Base-by-base conservation (phyloP, 176 grass and related monocot genomes). In the Chloris gayana region DNA sequence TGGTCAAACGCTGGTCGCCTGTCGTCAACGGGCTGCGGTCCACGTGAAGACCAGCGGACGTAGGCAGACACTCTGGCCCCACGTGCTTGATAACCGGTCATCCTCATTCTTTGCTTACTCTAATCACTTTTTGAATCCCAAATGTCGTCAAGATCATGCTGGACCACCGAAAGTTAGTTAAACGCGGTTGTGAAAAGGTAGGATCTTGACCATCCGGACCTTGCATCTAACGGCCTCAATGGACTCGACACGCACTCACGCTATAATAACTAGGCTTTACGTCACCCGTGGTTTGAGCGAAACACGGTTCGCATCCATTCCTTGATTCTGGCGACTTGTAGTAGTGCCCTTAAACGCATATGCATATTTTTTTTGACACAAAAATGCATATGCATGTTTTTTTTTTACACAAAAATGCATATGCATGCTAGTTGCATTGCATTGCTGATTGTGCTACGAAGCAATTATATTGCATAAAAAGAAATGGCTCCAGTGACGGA, bases 101-200 rank as follows among this genome's bases (percentile, higher is more conserved):
- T 37, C 46, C 25, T 11, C 14, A 0, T 7, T 44, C 0, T n/a
- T 45, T 21, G 7, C 9, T 61, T 45, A 26, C 49, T 64, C 7
- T 41, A 12, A 9, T 21, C 17, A 14, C 35, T 8, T 54, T 54
- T 54, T 22, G 18, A 54, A 54, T 22, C 51, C 7, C 5, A 22
- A 54, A 6, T 54, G 51, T 7, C 19, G 13, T 50, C 47, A 18
- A 50, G 10, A 45, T 44, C 41, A 11, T 1, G 5, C 27, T 19
- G n/a, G 31, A 37, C 74, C 42, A 41, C 66, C 74, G 41, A 85
- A 78, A 84, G 82, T 15, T 62, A 27, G 21, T 74, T 54, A 63
- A 12, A 81, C 54, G 79, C 54, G 67, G 53, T 35, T 21, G 18
- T 4, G 27, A 18, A n/a, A 35, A 34, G 14, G 0, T 7, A 0